These are phyloP conservation scores for Alternaria triticina DNA, from an alignment of 2,329 filamentous ascomycete species.

Conservation along the genomic window DNA sequence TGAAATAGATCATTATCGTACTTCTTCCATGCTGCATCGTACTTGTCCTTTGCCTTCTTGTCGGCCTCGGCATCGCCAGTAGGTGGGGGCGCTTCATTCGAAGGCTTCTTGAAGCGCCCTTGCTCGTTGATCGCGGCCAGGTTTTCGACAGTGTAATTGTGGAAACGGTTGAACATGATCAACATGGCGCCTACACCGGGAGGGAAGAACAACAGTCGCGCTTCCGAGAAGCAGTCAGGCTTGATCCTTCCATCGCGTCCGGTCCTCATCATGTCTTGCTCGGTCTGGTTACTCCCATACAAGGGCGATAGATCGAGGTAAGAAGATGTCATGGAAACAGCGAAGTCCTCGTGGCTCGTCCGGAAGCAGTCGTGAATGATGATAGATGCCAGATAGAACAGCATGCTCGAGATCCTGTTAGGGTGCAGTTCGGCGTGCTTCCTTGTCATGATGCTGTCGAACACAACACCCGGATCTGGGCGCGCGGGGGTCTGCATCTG, in stretches of 20 bases:
- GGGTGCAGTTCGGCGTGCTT: conserved; percentile 69
- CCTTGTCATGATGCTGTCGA: conserved; percentile 71
- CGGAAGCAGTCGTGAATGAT: conserved; percentile 68
- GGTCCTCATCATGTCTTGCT: conserved; percentile 70
- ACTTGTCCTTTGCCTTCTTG: conserved; percentile 24
- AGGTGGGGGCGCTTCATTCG: conserved; percentile 30
- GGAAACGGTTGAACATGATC: conserved; percentile 75
- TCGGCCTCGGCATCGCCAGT: conserved; percentile 53
- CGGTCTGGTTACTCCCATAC: conserved; percentile 72
- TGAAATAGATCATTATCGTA: conserved; percentile 59
- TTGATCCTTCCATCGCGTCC: conserved; percentile 72
- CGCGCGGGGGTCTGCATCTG: conserved; percentile 64
- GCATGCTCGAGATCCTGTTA: conserved; percentile 74
- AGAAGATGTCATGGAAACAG: conserved; percentile 71
- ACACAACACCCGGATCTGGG: conserved; percentile 70
- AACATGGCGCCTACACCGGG: conserved; percentile 71
- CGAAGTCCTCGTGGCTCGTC: conserved; percentile 67
- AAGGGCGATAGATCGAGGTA: conserved; percentile 77
- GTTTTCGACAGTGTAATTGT: conserved; percentile 83
- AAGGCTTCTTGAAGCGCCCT: conserved; percentile 74
- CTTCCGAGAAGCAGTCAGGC: conserved; percentile 72
- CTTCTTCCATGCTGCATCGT: conserved; percentile 43
- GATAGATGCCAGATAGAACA: conserved; percentile 78
- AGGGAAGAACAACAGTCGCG: conserved; percentile 69
- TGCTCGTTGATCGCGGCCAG: conserved; percentile 86